phyloP scores from a whole-genome alignment of 192 early-diverging fungal genomes.

The Rhizophagus sp. region DNA sequence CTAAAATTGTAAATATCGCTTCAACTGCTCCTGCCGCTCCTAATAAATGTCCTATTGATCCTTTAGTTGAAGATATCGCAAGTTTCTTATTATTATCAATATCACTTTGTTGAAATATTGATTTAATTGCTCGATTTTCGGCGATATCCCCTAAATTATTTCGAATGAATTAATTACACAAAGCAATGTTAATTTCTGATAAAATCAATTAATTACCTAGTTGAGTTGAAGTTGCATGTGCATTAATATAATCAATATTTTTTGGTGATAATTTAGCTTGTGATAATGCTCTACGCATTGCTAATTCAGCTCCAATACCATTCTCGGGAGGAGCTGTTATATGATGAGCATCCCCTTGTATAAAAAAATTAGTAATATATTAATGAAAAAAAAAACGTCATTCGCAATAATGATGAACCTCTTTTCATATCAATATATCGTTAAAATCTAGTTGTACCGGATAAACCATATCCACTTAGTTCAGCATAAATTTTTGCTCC shows the following conservation, averaged over 20 bases:
- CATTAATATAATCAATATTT: slow-evolving; percentile 88
- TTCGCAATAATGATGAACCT: no score
- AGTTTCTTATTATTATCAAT: slow-evolving; percentile 42
- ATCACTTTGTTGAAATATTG: slow-evolving; percentile 59
- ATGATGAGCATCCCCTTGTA: slow-evolving; percentile 80
- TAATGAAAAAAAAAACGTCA: no score
- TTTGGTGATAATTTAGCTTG: slow-evolving; percentile 55
- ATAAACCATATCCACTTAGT: slow-evolving; percentile 85
- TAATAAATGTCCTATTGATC: slow-evolving; percentile 91
- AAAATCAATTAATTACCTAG: slow-evolving; percentile 45
- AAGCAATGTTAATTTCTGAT: no score
- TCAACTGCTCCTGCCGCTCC: slow-evolving; percentile 95
- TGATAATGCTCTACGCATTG: slow-evolving; percentile 82
- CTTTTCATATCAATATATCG: neutral
- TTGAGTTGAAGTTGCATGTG: slow-evolving; percentile 90
- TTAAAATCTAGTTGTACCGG: slow-evolving; percentile 41
- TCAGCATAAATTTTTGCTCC: slow-evolving; percentile 93
- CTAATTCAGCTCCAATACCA: slow-evolving; percentile 81
- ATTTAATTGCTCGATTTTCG: slow-evolving; percentile 83
- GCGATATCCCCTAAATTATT: slow-evolving; percentile 68
- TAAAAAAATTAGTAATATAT: neutral
- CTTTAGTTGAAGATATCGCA: slow-evolving; percentile 88
- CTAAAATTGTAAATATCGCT: slow-evolving; percentile 84
- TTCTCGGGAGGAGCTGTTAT: slow-evolving; percentile 90
- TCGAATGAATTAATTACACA: neutral